A percentile compares a stretch with the other conserved stretches of the same genome.
Evolutionary conservation across 164 flowering plant genomes (phyloP).

Genomic region (Aristolochia californica): DNA sequence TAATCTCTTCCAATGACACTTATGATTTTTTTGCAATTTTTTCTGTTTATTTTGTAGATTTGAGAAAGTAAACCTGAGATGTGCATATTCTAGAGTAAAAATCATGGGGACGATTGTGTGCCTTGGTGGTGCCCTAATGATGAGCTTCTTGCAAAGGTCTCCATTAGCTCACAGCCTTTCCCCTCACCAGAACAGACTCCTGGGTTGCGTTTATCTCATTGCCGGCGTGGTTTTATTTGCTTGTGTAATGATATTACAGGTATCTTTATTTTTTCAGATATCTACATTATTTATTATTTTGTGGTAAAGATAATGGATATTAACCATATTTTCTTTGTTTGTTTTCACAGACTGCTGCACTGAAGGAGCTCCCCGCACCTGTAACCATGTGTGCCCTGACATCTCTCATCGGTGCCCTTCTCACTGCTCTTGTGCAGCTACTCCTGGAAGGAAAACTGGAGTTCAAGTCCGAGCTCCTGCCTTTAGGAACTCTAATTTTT

Average conservation of each 20-base stretch:
- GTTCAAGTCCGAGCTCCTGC: slow-evolving; percentile 16
- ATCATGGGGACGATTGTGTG: slow-evolving; percentile 72
- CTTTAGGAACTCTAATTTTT: slow-evolving; percentile 18
- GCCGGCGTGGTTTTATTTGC: slow-evolving; percentile 50
- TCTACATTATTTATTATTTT: too few relatives aligned
- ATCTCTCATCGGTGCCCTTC: slow-evolving; percentile 44
- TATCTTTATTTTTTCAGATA: too few relatives aligned
- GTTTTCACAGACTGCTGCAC: slow-evolving; percentile 43
- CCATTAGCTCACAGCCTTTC: background rate
- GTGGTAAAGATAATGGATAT: too few relatives aligned
- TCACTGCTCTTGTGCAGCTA: slow-evolving; percentile 27
- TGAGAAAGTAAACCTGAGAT: slow-evolving; percentile 48
- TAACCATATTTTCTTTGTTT: background rate
- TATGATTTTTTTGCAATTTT: too few relatives aligned
- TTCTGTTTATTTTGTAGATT: slow-evolving; percentile 6
- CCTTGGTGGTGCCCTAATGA: slow-evolving; percentile 54
- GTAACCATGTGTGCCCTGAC: slow-evolving; percentile 51
- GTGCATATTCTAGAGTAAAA: slow-evolving; percentile 58
- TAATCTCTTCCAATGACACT: too few relatives aligned
- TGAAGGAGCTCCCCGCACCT: slow-evolving; percentile 79
- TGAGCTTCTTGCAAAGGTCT: slow-evolving; percentile 52
- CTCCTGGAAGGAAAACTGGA: slow-evolving; percentile 28
- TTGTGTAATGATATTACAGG: slow-evolving; percentile 58
- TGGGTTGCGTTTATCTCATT: slow-evolving; percentile 57
- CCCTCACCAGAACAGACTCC: slow-evolving; percentile 15